Percentiles rank a stretch among this genome's conserved stretches.
Conservation (phyloP, 2,329 filamentous ascomycete genomes). For the Fusarium papillatum region DNA sequence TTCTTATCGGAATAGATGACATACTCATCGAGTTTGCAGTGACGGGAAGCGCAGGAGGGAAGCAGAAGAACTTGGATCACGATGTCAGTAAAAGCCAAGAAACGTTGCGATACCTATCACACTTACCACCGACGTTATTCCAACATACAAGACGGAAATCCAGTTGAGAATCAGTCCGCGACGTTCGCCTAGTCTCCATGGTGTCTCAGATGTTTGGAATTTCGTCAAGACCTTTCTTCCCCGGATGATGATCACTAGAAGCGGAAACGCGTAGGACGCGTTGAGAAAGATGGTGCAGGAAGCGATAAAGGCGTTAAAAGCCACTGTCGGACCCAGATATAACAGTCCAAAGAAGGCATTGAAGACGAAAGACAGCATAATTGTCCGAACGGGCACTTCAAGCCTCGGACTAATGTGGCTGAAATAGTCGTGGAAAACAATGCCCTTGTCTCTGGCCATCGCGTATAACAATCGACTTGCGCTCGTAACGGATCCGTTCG, state of each 20-base stretch:
- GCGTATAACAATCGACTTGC: conserved; percentile 58
- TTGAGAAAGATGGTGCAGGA: conserved; percentile 39
- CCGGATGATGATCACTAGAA: conserved; percentile 24
- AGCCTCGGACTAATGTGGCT: conserved; percentile 28
- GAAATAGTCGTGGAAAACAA: conserved; percentile 24
- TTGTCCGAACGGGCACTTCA: conserved; percentile 28
- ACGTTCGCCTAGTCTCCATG: conserved; percentile 23
- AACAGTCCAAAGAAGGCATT: conserved; percentile 34
- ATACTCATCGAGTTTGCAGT: conserved; percentile 37
- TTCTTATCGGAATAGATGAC: not conserved
- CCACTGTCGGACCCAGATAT: conserved; percentile 31
- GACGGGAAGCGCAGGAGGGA: conserved; percentile 30
- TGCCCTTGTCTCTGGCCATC: conserved; percentile 37
- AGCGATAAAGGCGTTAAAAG: conserved; percentile 36
- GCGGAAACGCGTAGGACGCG: conserved; percentile 33
- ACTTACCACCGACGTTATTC: conserved; percentile 32
- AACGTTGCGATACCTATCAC: accelerated
- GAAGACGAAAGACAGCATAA: conserved; percentile 28
- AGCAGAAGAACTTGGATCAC: conserved; percentile 34
- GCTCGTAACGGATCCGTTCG: conserved; percentile 58
- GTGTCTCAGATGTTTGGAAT: conserved; percentile 13
- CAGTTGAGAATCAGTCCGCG: conserved; percentile 24
- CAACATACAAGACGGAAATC: conserved; percentile 35
- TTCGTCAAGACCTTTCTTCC: conserved; percentile 8
- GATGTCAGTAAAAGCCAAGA: not conserved